Percentiles rank a stretch among this genome's conserved stretches.
These are phyloP conservation scores for Plantago ovata DNA, from an alignment of 257 asterid species.

Conservation along the genomic window DNA sequence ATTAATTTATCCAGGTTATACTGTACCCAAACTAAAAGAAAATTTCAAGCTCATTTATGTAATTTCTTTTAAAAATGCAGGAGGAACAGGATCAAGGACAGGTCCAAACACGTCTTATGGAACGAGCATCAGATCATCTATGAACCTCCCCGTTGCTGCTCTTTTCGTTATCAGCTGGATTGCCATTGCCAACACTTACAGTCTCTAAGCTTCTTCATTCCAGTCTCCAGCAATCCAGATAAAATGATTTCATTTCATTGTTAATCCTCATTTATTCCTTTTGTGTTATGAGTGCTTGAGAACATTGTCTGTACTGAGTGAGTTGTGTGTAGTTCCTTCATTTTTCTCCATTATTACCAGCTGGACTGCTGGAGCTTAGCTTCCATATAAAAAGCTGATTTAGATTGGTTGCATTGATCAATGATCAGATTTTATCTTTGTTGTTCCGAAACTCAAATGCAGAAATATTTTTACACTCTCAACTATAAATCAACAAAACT, in stretches of 20 bases:
- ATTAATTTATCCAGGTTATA: neutral
- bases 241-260: constrained; percentile 2
- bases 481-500: no score
- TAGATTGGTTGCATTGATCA: no score
- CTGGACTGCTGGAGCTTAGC: no score
- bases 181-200: constrained; percentile 18
- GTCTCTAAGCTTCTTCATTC: constrained; percentile 17
- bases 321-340: neutral
- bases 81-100: constrained; percentile 7
- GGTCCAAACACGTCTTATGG: constrained; percentile 32
- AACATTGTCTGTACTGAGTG: constrained; percentile 1
- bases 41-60: neutral
- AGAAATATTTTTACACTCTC: no score
- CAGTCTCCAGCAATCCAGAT: no score
- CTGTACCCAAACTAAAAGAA: neutral
- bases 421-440: no score
- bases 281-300: neutral
- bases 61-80: neutral
- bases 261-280: neutral
- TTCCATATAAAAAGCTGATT: no score
- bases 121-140: constrained; percentile 21
- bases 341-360: neutral
- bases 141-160: constrained; percentile 16
- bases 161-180: constrained; percentile 25
- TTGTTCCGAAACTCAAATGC: no score